Evolutionary conservation across 2,329 filamentous ascomycete genomes (phyloP).

Genomic region (Fusarium papillatum): DNA sequence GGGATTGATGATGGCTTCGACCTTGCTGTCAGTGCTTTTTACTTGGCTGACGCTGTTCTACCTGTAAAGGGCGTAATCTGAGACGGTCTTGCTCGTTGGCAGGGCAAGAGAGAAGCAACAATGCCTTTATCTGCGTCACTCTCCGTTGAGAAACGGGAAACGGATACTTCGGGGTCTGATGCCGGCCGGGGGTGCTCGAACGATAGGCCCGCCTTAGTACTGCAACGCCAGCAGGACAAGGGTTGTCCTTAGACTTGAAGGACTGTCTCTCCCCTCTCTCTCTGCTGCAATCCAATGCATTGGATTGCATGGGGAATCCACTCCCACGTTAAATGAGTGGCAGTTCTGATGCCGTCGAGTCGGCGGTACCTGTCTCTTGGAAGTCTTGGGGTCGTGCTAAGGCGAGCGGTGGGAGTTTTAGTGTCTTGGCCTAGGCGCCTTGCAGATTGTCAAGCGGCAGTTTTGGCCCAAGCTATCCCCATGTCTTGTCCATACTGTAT

Average conservation of each 20-base stretch:
- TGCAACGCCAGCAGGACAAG: constrained; percentile 7
- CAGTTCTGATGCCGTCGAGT: constrained; percentile 9
- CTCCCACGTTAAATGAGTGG: constrained; percentile 14
- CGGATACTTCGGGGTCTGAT: constrained; percentile 4
- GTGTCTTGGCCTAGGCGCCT: constrained; percentile 26
- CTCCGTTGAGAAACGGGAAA: constrained; percentile 23
- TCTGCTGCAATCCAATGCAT: not conserved
- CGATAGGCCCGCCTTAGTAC: constrained; percentile 15
- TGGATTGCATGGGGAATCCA: constrained; percentile 1
- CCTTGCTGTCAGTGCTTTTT: not conserved
- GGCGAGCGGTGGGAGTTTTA: constrained; percentile 19
- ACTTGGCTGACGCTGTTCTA: too few species aligned
- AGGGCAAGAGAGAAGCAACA: not conserved
- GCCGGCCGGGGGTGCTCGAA: not conserved
- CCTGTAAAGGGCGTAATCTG: not conserved
- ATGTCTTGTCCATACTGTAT: constrained; percentile 13
- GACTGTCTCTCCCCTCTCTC: not conserved
- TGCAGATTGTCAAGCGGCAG: constrained; percentile 21
- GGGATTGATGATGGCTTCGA: constrained; percentile 7
- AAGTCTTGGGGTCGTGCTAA: constrained; percentile 8
- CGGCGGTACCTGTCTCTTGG: constrained; percentile 8
- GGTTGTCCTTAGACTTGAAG: constrained; percentile 5
- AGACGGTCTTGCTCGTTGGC: not conserved
- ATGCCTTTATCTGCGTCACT: constrained; percentile 1
- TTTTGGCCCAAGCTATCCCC: constrained; percentile 18